These are phyloP conservation scores for Plasmodium fragile DNA, from an alignment of 169 alveolate genomes.

Conservation along the genomic window DNA sequence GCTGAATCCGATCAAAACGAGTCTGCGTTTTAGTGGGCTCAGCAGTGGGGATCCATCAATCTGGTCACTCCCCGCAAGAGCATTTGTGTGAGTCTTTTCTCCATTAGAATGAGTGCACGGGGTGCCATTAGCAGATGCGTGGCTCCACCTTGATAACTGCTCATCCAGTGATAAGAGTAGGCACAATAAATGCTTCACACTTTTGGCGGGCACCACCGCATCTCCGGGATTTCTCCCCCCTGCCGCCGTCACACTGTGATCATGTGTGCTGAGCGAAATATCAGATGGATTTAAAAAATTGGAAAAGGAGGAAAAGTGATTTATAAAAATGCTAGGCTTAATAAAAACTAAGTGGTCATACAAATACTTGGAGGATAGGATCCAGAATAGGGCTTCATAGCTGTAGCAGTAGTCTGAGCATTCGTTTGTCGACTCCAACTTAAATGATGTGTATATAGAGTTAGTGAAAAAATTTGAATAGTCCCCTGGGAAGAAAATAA, in stretches of 20 bases:
- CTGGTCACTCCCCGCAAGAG: background rate
- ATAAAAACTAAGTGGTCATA: conserved; percentile 62
- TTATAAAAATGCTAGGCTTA: conserved; percentile 42
- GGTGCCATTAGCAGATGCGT: background rate
- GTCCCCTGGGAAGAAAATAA: conserved; percentile 69
- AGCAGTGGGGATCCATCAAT: background rate
- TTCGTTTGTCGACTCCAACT: conserved; percentile 2
- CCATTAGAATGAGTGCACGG: background rate
- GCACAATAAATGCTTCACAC: conserved; percentile 28
- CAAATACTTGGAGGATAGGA: conserved; percentile 47
- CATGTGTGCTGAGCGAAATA: background rate
- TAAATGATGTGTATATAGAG: conserved; percentile 46
- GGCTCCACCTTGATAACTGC: background rate
- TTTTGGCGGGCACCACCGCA: background rate
- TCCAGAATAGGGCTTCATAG: conserved; percentile 73
- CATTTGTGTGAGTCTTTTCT: background rate
- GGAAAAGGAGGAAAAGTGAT: conserved; percentile 27
- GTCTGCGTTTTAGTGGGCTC: background rate
- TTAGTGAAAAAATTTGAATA: conserved; percentile 61
- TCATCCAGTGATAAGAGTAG: conserved; percentile 45
- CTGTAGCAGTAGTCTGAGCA: conserved; percentile 57
- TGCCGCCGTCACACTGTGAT: background rate
- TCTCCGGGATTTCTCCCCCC: background rate
- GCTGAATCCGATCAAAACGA: conserved; percentile 64
- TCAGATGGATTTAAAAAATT: conserved; percentile 35